These are phyloP conservation scores for Scleroderma citrinum DNA, from an alignment of 768 basidiomycete genomes.

Conservation along the genomic window DNA sequence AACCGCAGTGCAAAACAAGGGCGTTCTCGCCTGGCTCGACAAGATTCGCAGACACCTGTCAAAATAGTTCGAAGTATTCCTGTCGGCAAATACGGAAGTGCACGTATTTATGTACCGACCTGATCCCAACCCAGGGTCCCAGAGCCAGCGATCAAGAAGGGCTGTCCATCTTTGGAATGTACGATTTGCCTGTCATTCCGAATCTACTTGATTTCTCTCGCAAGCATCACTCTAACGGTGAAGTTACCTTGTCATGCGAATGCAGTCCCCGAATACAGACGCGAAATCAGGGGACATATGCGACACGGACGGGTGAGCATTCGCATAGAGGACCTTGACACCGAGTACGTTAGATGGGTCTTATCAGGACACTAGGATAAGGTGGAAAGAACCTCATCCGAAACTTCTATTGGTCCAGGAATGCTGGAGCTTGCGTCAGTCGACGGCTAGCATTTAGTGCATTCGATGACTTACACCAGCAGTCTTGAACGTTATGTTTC, in stretches of 20 bases:
- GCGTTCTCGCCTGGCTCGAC: slow-evolving; percentile 75
- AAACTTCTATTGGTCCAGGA: slow-evolving; percentile 59
- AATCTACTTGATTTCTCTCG: not conserved
- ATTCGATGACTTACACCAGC: slow-evolving; percentile 35
- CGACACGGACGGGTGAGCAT: slow-evolving; percentile 87
- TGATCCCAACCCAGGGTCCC: slow-evolving; percentile 98
- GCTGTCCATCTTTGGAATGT: slow-evolving; percentile 73
- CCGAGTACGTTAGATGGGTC: not conserved
- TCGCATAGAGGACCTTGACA: slow-evolving; percentile 76
- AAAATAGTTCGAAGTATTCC: slow-evolving; percentile 1
- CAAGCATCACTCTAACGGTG: not conserved
- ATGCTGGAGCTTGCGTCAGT: slow-evolving; percentile 34
- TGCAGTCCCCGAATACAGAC: slow-evolving; percentile 80
- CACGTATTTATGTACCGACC: slow-evolving; percentile 32
- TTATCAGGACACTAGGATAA: not conserved
- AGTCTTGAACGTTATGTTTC: slow-evolving; percentile 28
- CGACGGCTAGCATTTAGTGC: not conserved
- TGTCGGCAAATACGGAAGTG: not conserved
- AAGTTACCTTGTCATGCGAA: slow-evolving; percentile 72
- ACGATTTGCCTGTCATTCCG: slow-evolving; percentile 54
- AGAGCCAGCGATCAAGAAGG: slow-evolving; percentile 89
- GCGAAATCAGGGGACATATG: slow-evolving; percentile 89
- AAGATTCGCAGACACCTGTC: slow-evolving; percentile 82
- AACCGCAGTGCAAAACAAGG: slow-evolving; percentile 84
- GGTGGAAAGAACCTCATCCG: slow-evolving; percentile 44